Base-by-base conservation (phyloP, 2,329 filamentous ascomycete species). In the Colletotrichum acutatum region DNA sequence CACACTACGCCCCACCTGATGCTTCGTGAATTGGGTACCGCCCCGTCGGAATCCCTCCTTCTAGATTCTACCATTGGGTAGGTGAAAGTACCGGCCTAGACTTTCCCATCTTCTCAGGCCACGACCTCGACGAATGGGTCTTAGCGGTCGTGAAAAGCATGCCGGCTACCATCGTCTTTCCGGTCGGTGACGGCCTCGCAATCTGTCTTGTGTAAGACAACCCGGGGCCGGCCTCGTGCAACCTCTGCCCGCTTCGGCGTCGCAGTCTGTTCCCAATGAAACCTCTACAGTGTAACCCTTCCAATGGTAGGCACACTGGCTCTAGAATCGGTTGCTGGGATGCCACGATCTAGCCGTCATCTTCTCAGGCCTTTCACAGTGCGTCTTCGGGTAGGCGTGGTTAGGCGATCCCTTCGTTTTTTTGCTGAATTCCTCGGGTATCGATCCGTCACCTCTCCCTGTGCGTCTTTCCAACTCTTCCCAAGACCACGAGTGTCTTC, bases 391-490 rank as follows among this genome's bases (percentile, higher is more conserved):
- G 59, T 34, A 30, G 37, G 34, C 60, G 16, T 65, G 56, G 22
- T 8, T 32, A 32, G n/a, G 53, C 14, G 30, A 54, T 53, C 49
- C 60, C 54, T 60, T 60, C 16, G 56, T 66, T 49, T 34, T 34
- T 52, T 56, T 65, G 56, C 49, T 70, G 34, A 37, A 37, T 52
- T 70, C 42, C 34, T 67, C 58, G 71, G 71, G 62, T 72, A 72
- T 72, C 34, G 71, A 67, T 70, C 46, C 66, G 37, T 62, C 42
- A 46, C 42, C 61, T 63, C 68, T 69, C 49, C 16, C 26, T 53
- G 32, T 53, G 34, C 63, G 62, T 59, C 62, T 66, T 61, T 72
- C 57, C 68, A 30, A 66, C 68, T 74, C 49, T 64, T 52, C 58
- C 30, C 52, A 46, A 63, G 52, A 57, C 42, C 37, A 49, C 24